These are phyloP conservation scores for Echium plantagineum DNA, from an alignment of 257 asterid genomes.

Conservation along the genomic window DNA sequence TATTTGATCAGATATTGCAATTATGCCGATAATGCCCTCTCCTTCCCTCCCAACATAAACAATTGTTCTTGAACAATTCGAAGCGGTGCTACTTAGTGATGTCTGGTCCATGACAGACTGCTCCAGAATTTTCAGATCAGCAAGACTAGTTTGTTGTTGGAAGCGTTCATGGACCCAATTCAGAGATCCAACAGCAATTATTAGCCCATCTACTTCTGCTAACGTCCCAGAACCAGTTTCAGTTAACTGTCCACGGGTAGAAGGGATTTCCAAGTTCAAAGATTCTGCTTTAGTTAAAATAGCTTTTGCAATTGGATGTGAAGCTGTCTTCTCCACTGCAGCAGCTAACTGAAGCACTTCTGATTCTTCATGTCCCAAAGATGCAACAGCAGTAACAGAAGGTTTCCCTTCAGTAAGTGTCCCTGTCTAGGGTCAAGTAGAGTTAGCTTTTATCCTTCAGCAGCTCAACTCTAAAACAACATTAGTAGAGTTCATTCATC, in stretches of 20 bases:
- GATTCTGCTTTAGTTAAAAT: constrained; percentile 67
- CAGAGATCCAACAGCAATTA: constrained; percentile 87
- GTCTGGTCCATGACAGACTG: constrained; percentile 50
- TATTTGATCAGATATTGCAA: constrained; percentile 75
- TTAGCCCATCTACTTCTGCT: constrained; percentile 89
- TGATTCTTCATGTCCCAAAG: constrained; percentile 43
- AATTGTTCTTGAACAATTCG: constrained; percentile 67
- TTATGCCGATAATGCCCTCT: constrained; percentile 87
- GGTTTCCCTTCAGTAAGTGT: constrained; percentile 97
- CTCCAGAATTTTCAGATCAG: constrained; percentile 55
- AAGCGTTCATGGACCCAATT: constrained; percentile 84
- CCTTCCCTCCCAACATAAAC: constrained; percentile 94
- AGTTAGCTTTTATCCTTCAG: not conserved
- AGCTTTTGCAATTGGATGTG: constrained; percentile 94
- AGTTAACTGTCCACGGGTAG: constrained; percentile 66
- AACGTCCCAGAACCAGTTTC: constrained; percentile 94
- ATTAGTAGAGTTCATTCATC: not conserved
- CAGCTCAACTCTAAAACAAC: not conserved
- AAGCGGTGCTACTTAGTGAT: constrained; percentile 36
- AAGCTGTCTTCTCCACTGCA: constrained; percentile 94
- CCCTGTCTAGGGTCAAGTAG: constrained; percentile 58
- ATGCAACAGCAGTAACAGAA: constrained; percentile 64
- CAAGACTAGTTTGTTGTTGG: constrained; percentile 40
- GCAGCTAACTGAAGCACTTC: constrained; percentile 82
- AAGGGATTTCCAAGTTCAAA: constrained; percentile 50